Evolutionary conservation across 2,329 filamentous ascomycete genomes (phyloP), one percentile per base, ranked within the genome.

Genomic region (Pleurostoma richardsiae): DNA sequence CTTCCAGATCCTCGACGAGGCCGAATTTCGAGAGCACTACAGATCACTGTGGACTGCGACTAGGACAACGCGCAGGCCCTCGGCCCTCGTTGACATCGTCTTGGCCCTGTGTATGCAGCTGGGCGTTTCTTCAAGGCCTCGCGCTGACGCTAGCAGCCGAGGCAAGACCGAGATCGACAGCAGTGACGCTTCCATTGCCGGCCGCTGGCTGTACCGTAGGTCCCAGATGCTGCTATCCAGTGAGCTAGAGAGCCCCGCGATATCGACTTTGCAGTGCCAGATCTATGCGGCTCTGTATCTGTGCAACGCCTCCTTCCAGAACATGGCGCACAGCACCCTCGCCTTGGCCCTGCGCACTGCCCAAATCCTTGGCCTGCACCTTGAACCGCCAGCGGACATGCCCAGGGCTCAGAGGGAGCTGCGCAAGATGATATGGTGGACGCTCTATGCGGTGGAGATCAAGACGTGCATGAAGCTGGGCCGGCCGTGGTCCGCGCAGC

Each of bases 381-480:
- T 68, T 1, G 72, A 77, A 30, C 73, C 74, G 1, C 59, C 66
- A 1, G 46, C 50, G 6, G 50, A 57, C 42, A 49, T 72, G 42
- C 57, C 68, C 0, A 50, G 46, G 4, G 43, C 49, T 0, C 58
- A 71, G 42, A 53, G 65, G 19, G 74, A 77, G 51, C 56, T 76
- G 48, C 69, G 71, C 4, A 74, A 69, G 51, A 64, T 75, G 1
- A 49, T 80, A 10, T 81, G 77, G 76, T 80, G 74, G 74, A 59
- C 58, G 1, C 53, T 81, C 1, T 79, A 70, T 54, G 59, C 63
- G 1, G 56, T 77, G 11, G 77, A 80, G 43, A 67, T 60, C 48
- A 75, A 74, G 52, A 66, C 59, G 3, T 65, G 63, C 48, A 68
- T 71, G 60, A 72, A 75, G 48, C 62, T 76, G 2, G 73, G 74